Base-by-base conservation (phyloP, 1,139 yeast species). In the Lizanozyma gosingica region DNA sequence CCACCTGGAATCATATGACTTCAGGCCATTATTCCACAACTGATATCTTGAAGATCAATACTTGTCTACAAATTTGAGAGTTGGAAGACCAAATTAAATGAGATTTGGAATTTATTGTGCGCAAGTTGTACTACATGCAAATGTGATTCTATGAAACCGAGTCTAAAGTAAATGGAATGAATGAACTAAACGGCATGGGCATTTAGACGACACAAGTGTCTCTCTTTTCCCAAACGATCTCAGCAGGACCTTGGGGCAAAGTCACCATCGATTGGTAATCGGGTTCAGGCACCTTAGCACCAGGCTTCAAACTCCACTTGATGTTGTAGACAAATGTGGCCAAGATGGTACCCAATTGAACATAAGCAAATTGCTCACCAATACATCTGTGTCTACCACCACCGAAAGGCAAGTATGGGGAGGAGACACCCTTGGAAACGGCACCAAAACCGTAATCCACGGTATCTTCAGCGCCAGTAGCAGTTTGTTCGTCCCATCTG, bases 361-460 rank as follows among this genome's bases (percentile, higher is more conserved):
- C 81, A 62, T 83, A 87, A 36, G 99, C 99, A 68, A 92, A 92
- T 60, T 90, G 97, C 66, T 92, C 99, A 56, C 99, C 99, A 57
- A 92, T 88, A 68, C 99, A 92, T 69, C 98, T 83, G 63, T 92
- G 99, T 73, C 99, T 85, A 51, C 99, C 99, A 63, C 97, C 98
- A 53, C 98, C 98, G 57, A 92, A 92, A 42, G 98, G 98, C 60
- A 92, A 77, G 65, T 87, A 94, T 42, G 98, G 96, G 39, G 96
- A 86, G 17, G 85, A 69, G 36, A 92, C 97, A 65, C 97, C 98
- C 67, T 92, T 92, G 40, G 95, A 80, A 49, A 92, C 86, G 45
- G 90, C 86, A 57, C 97, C 97, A 54, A 90, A 92, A 15, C 97
- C 97, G 59, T 88, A 90, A 63, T 92, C 98, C 39, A 90, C 79